phyloP scores from a whole-genome alignment of 1,284 basidiomycete genomes.

The Ceratobasidium sp. region DNA sequence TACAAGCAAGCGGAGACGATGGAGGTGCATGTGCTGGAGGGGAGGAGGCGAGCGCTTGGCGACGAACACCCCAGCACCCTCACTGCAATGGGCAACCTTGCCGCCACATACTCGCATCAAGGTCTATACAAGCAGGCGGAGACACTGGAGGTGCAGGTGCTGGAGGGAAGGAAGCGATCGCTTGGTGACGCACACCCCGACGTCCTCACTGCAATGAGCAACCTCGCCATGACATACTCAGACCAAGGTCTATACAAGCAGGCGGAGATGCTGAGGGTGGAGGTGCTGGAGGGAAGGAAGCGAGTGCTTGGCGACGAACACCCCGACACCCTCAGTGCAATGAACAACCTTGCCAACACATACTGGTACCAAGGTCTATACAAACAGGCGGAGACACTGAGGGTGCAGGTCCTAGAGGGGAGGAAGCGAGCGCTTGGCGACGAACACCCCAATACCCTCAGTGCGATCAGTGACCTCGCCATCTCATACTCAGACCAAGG shows the following conservation, averaged over 20 bases:
- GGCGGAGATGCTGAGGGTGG: neutral
- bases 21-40: too few species aligned
- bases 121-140: too few species aligned
- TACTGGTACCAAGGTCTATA: neutral
- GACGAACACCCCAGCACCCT: too few species aligned
- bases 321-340: neutral
- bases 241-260: neutral
- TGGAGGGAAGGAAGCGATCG: neutral
- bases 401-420: neutral
- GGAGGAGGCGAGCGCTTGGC: too few species aligned
- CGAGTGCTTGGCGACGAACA: neutral
- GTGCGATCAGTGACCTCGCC: neutral
- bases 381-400: neutral
- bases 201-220: neutral
- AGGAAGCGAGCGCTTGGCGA: neutral
- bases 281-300: conserved; percentile 1
- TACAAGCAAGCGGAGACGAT: too few species aligned
- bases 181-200: conserved; percentile 13
- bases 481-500: neutral
- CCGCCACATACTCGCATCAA: too few species aligned
- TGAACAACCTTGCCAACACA: neutral
- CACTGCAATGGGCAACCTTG: too few species aligned
- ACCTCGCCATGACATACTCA: conserved; percentile 7
- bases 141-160: neutral
- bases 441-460: neutral